Evolutionary conservation across 345 rosid genomes (phyloP), one percentile per base, ranked within the genome.

Genomic region (Nasturtium officinale): DNA sequence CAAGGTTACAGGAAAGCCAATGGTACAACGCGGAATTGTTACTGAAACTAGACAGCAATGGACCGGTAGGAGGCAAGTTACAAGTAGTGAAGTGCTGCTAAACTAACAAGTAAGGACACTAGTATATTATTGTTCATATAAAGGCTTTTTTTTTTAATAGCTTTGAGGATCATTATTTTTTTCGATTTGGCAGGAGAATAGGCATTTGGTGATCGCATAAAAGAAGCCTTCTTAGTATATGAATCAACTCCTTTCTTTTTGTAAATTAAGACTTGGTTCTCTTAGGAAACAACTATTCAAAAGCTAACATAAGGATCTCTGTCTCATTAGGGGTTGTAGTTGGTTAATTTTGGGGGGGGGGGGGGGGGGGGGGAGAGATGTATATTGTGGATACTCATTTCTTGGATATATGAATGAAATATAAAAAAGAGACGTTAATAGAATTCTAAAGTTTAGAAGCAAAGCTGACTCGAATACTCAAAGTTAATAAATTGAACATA

Each of bases 161-260:
- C 20, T 10, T 32, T 54, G 68, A 9, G 4, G 53, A 43, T 60
- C 65, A 28, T 47, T 23, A 28, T 69, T 46, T 73, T 18, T 53
- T 58, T 37, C 9, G 60, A 67, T 57, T 25, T 57, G 21, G 3
- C 84, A 85, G 90, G 87, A 85, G 83, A 76, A n/a, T 81, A 75
- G 85, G 87, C 45, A 78, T 73, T 40, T 40, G 84, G 47, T 82
- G 71, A 82, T 58, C 29, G 66, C 51, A 35, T 74, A 43, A 9
- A 65, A 47, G 43, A 51, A 35, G 12, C 43, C 5, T 8, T 37
- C 13, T 13, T 1, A 26, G 21, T 32, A n/a, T 32, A 73, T 55
- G 71, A 56, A 45, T 5, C 51, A 70, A 18, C 59, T 48, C 48
- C 74, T 3, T 16, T 51, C 25, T 17, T 45, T 60, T 47, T 70